These are phyloP conservation scores for Acanthamoeba divionensis DNA, from an alignment of 208 protist species.

Conservation along the genomic window DNA sequence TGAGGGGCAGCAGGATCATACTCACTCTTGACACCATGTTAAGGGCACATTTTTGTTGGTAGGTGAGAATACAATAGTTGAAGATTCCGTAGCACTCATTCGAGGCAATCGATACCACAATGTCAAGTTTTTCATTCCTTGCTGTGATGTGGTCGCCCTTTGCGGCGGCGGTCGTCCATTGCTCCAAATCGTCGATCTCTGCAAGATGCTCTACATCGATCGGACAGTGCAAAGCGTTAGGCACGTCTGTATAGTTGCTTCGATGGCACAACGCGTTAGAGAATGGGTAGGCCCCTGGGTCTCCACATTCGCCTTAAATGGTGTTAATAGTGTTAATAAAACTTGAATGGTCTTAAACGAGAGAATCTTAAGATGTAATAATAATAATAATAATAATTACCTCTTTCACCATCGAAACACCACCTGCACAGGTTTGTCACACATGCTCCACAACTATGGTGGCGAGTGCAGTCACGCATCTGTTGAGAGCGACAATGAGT, in stretches of 20 bases:
- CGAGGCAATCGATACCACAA: background rate
- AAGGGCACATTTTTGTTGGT: no score
- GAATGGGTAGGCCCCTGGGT: background rate
- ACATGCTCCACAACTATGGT: background rate
- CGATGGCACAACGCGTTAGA: slow-evolving; percentile 9
- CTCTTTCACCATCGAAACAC: background rate
- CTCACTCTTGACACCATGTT: no score
- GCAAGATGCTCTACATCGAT: background rate
- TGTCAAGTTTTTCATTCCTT: no score
- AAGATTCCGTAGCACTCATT: background rate
- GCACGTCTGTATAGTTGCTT: background rate
- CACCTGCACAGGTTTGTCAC: background rate
- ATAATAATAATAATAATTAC: background rate
- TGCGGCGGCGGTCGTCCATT: no score
- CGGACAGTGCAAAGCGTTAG: background rate
- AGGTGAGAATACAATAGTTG: background rate
- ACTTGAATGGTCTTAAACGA: background rate
- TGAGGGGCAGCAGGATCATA: no score
- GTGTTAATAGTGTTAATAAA: no score
- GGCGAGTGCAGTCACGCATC: slow-evolving; percentile 38
- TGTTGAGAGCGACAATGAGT: no score
- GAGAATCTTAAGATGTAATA: background rate
- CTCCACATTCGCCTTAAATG: background rate
- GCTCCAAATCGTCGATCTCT: no score
- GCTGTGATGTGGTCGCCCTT: no score